Evolutionary conservation across 768 basidiomycete genomes (phyloP).

Genomic region (Pisolithus orientalis): DNA sequence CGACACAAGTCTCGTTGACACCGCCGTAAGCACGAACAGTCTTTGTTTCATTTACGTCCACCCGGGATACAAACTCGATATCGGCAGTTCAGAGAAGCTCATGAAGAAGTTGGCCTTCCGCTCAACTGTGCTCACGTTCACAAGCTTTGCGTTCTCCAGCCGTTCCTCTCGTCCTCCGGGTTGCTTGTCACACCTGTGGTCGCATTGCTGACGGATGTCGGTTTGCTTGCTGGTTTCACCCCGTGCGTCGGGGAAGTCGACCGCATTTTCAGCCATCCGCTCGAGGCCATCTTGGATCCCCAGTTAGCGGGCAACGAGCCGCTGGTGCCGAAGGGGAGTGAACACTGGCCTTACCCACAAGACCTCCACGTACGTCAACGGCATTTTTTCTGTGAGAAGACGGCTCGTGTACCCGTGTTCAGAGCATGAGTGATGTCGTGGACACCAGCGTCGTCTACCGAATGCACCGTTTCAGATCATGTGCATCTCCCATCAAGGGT

Average conservation of each 20-base stretch:
- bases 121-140: slow-evolving; percentile 49
- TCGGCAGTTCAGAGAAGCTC: slow-evolving; percentile 69
- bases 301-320: slow-evolving; percentile 32
- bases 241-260: slow-evolving; percentile 68
- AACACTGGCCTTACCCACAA: slow-evolving; percentile 76
- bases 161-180: slow-evolving; percentile 60
- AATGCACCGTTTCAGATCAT: slow-evolving; percentile 78
- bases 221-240: slow-evolving; percentile 43
- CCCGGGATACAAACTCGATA: background rate
- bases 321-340: slow-evolving; percentile 53
- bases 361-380: slow-evolving; percentile 57
- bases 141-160: slow-evolving; percentile 54
- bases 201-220: slow-evolving; percentile 52
- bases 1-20: slow-evolving; percentile 56
- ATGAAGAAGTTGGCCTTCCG: slow-evolving; percentile 78
- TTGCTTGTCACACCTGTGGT: slow-evolving; percentile 78
- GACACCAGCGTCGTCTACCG: slow-evolving; percentile 55
- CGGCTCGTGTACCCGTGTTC: background rate
- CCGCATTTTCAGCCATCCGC: slow-evolving; percentile 72
- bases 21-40: slow-evolving; percentile 55
- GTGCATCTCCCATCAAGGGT: slow-evolving; percentile 77
- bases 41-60: background rate
- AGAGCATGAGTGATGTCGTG: slow-evolving; percentile 52
- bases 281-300: slow-evolving; percentile 68
- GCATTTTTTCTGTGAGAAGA: background rate